A percentile compares a stretch with the other conserved stretches of the same genome.
Evolutionary conservation across 345 rosid genomes (phyloP).

Genomic region (Pugionium cornutum): DNA sequence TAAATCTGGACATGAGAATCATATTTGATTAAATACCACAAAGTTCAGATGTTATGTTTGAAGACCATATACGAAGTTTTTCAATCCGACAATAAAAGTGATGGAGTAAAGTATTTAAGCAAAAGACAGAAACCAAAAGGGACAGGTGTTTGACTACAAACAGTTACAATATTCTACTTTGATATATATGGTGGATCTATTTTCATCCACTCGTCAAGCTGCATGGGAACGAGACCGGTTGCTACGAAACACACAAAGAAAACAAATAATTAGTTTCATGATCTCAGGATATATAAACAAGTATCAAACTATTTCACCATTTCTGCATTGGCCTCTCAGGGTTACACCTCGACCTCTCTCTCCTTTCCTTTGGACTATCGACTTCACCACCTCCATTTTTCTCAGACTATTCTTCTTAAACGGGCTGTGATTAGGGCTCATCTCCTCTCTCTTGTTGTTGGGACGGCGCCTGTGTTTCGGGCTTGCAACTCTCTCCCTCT

Average conservation of each 20-base stretch:
- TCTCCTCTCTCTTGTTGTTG: constrained; percentile 41
- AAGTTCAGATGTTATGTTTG: no score
- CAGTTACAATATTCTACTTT: constrained; percentile 26
- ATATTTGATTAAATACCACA: no score
- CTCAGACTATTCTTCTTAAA: constrained; percentile 43
- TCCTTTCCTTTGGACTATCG: constrained; percentile 47
- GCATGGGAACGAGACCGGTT: constrained; percentile 35
- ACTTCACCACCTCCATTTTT: constrained; percentile 45
- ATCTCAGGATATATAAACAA: not conserved
- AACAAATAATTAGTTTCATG: not conserved
- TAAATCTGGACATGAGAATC: no score
- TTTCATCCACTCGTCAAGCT: constrained; percentile 37
- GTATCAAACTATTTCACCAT: constrained; percentile 27
- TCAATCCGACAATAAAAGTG: constrained; percentile 18
- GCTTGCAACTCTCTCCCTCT: constrained; percentile 50
- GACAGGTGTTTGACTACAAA: constrained; percentile 23
- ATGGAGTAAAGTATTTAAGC: not conserved
- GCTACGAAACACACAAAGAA: not conserved
- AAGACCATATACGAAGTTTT: not conserved
- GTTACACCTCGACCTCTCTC: constrained; percentile 47
- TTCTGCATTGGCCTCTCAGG: constrained; percentile 44
- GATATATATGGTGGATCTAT: constrained; percentile 15
- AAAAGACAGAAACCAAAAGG: not conserved
- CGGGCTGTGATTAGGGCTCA: constrained; percentile 52
- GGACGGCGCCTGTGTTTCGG: constrained; percentile 57